Base-by-base conservation (phyloP, 176 grass and related monocot species). In the Cocos nucifera region DNA sequence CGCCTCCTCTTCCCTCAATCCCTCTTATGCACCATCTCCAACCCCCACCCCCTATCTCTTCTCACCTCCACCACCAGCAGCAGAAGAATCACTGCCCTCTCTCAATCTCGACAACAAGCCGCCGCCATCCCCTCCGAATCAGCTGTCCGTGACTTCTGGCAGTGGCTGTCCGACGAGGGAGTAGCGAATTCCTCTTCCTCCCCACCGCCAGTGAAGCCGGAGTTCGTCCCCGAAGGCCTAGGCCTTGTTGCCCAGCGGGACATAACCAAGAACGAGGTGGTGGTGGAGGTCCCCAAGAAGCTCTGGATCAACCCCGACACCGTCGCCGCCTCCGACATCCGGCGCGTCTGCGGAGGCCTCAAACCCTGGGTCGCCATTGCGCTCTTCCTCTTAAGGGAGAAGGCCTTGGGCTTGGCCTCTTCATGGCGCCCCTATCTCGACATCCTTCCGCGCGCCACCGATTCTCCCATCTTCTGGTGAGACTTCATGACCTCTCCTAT, bases 391-490 rank as follows among this genome's bases (percentile, higher is more conserved):
- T 65, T 92, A 35, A 62, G 79, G 56, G 93, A 98, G 79, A 65
- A 56, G 35, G 67, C 70, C 8, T 65, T 83, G 24, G 93, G 81
- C 1, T 56, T 39, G 56, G 73, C 75, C 67, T 98, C 93, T n/a
- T 70, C 76, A 22, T 98, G 93, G 93, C 82, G 73, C 18, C 82
- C 93, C 2, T 98, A 98, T 59, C 70, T 98, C 18, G 66, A 79
- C 80, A 78, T 98, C 75, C 81, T 89, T 52, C 84, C 84, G 60
- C 78, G 63, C 51, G 61, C 72, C 54, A 98, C 79, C 48, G 67
- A 92, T 79, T 98, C 93, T 69, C 85, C 88, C 59, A 88, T 92
- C 65, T 98, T 98, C 84, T 89, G 88, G 88, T 92, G 59, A 69
- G 72, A 29, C 35, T 44, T 44, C 35, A 44, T 44, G 9, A 44